A percentile compares a stretch with the other conserved stretches of the same genome.
These are phyloP conservation scores for Taiozyma onychis DNA, from an alignment of 1,139 yeast species.

Conservation along the genomic window DNA sequence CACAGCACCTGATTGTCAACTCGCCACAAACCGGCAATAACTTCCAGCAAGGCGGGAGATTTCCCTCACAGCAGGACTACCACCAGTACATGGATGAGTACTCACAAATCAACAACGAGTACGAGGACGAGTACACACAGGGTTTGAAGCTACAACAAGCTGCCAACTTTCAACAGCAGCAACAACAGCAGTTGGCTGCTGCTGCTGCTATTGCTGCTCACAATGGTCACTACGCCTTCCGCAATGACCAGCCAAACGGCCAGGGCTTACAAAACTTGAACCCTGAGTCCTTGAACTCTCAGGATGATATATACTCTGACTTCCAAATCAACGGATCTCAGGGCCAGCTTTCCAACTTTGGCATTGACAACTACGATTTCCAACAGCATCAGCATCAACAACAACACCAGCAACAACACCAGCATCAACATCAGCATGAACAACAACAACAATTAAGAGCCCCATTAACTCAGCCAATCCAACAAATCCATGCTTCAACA, in stretches of 20 bases:
- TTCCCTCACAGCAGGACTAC: slow-evolving; percentile 12
- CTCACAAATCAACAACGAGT: slow-evolving; percentile 4
- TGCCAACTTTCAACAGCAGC: slow-evolving; percentile 1
- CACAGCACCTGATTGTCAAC: slow-evolving; percentile 20
- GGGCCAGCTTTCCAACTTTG: background rate
- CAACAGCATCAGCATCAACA: background rate
- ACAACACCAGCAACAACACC: too few species aligned
- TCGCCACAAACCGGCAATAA: slow-evolving; percentile 17
- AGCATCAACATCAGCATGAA: background rate
- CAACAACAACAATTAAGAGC: background rate
- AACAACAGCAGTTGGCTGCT: background rate
- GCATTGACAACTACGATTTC: background rate
- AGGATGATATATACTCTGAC: background rate
- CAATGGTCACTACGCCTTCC: background rate
- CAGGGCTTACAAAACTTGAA: background rate
- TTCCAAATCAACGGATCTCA: background rate
- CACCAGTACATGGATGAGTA: slow-evolving; percentile 10
- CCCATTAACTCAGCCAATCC: background rate
- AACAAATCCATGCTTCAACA: background rate
- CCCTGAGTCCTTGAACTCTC: background rate
- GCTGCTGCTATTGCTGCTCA: background rate
- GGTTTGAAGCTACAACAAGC: slow-evolving; percentile 3
- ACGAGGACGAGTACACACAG: slow-evolving; percentile 3
- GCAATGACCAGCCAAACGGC: background rate
- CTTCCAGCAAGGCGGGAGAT: slow-evolving; percentile 6